Conservation (phyloP, 108 stramenopile genomes). For the Mediolabrus comicus region DNA sequence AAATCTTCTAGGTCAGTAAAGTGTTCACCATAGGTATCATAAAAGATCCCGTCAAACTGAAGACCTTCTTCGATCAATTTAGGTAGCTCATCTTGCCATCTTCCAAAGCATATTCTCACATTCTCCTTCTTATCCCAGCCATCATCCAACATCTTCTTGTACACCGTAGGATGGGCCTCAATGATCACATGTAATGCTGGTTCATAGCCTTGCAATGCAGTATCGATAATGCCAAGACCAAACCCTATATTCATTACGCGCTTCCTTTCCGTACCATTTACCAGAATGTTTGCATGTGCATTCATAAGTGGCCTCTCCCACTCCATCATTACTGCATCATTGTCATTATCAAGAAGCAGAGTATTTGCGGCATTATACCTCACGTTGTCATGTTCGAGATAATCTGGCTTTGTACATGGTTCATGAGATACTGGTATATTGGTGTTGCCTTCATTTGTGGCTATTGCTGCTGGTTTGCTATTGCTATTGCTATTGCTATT, state of each 20-base stretch:
- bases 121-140: slow-evolving; percentile 84
- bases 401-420: slow-evolving; percentile 82
- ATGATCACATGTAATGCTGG: slow-evolving; percentile 77
- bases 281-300: slow-evolving; percentile 83
- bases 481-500: no score
- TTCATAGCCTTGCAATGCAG: slow-evolving; percentile 62
- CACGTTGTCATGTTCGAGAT: slow-evolving; percentile 58
- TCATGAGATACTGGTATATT: slow-evolving; percentile 48
- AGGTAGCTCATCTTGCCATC: slow-evolving; percentile 88
- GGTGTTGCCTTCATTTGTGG: not conserved
- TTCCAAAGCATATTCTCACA: slow-evolving; percentile 76
- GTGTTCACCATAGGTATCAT: slow-evolving; percentile 94
- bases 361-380: slow-evolving; percentile 59
- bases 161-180: slow-evolving; percentile 91
- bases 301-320: slow-evolving; percentile 95
- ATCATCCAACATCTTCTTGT: slow-evolving; percentile 71
- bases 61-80: slow-evolving; percentile 53
- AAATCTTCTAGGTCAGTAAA: slow-evolving; percentile 90
- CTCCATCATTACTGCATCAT: slow-evolving; percentile 97
- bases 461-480: not conserved
- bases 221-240: slow-evolving; percentile 93
- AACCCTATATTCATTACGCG: slow-evolving; percentile 90
- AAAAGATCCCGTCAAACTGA: slow-evolving; percentile 88
- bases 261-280: slow-evolving; percentile 18
- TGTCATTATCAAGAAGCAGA: slow-evolving; percentile 70